Percentiles rank a stretch among this genome's conserved stretches.
Conservation (phyloP, 2,329 filamentous ascomycete genomes). For the Zasmidium cellare region DNA sequence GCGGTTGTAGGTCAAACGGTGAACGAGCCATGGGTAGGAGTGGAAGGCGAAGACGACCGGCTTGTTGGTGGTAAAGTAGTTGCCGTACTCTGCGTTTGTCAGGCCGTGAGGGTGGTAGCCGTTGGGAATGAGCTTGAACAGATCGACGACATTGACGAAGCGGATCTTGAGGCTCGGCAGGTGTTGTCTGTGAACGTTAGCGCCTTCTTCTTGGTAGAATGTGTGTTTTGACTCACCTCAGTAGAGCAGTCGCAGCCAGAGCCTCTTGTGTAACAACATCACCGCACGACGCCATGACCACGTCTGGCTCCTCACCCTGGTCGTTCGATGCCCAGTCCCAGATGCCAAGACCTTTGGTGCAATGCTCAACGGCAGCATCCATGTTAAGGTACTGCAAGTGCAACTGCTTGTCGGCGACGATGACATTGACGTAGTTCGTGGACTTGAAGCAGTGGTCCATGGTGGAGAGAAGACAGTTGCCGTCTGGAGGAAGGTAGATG, state of each 20-base stretch:
- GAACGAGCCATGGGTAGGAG: conserved; percentile 77
- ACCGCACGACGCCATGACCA: conserved; percentile 75
- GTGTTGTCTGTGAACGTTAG: conserved; percentile 50
- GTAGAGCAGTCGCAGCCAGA: conserved; percentile 70
- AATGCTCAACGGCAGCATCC: conserved; percentile 72
- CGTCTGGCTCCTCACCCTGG: conserved; percentile 65
- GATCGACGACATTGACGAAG: conserved; percentile 77
- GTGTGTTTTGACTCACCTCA: conserved; percentile 39
- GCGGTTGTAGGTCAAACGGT: conserved; percentile 74
- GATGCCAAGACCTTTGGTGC: conserved; percentile 75
- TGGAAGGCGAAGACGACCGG: conserved; percentile 85
- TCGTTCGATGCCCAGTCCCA: conserved; percentile 78
- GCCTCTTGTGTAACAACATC: conserved; percentile 74
- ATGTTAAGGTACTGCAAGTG: conserved; percentile 75
- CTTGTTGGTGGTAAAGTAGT: conserved; percentile 70
- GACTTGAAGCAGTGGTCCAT: conserved; percentile 75
- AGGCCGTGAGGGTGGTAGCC: conserved; percentile 73
- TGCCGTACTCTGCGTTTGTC: conserved; percentile 63
- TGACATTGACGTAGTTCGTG: conserved; percentile 77
- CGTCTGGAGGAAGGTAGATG: conserved; percentile 78
- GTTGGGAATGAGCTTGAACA: conserved; percentile 75
- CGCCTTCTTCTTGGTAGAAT: not conserved
- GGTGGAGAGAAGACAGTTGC: conserved; percentile 73
- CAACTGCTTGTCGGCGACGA: conserved; percentile 78
- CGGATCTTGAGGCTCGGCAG: conserved; percentile 73